Conservation (phyloP, 1,139 yeast genomes). For the Geotrichum aggregatum region DNA sequence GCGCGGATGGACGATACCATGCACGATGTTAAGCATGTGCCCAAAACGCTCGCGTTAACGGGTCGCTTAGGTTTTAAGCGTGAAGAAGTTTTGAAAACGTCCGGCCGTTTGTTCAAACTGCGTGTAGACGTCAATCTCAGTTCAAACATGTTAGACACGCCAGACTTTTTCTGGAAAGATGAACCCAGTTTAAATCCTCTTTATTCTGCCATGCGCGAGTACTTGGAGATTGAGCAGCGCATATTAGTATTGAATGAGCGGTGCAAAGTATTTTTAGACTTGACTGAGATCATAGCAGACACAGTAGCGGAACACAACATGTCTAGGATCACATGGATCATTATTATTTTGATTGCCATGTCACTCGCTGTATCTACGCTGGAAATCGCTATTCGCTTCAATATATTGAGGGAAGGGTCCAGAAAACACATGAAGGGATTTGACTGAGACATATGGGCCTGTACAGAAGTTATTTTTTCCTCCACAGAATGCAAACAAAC, state of each 20-base stretch:
- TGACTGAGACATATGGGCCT: neutral
- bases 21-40: slow-evolving; percentile 79
- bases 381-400: slow-evolving; percentile 56
- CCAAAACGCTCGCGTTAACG: slow-evolving; percentile 82
- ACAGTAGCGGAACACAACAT: slow-evolving; percentile 90
- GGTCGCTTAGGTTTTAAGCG: slow-evolving; percentile 78
- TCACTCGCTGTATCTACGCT: slow-evolving; percentile 66
- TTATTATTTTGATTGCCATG: slow-evolving; percentile 73
- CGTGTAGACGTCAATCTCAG: slow-evolving; percentile 91
- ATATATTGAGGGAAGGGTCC: slow-evolving; percentile 41
- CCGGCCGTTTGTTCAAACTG: slow-evolving; percentile 83
- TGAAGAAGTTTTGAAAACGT: slow-evolving; percentile 74
- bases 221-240: slow-evolving; percentile 88
- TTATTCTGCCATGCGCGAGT: slow-evolving; percentile 84
- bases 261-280: slow-evolving; percentile 88
- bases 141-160: slow-evolving; percentile 88
- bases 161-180: slow-evolving; percentile 92
- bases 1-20: slow-evolving; percentile 82
- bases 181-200: slow-evolving; percentile 94
- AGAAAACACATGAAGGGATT: neutral
- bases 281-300: slow-evolving; percentile 88
- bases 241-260: slow-evolving; percentile 90
- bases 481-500: slow-evolving; percentile 3
- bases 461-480: neutral
- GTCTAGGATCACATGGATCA: slow-evolving; percentile 86